Base-by-base conservation (phyloP, 2,329 filamentous ascomycete genomes). In the Xenosphaeropsis pyriputrescens region DNA sequence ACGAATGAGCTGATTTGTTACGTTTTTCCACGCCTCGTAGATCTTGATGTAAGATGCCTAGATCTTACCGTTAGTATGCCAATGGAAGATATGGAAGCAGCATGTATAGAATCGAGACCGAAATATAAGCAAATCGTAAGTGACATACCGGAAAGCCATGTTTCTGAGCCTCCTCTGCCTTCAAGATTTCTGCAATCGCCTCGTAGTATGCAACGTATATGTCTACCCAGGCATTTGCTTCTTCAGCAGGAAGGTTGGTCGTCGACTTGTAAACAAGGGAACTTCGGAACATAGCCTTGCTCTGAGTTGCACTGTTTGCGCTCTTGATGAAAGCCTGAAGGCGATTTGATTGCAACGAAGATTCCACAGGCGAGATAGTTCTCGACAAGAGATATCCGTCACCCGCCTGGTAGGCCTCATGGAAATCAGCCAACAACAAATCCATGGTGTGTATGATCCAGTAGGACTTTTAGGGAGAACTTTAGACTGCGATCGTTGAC, bases 1-100 rank as follows among this genome's bases (percentile, higher is more conserved):
- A 47, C 85, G 75, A 41, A 88, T 78, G 30, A 96, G 65, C 35
- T 68, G 65, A 44, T 80, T 82, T 34, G 82, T 75, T 43, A 96
- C 55, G 31, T 93, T 84, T 53, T 85, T 93, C 88, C 91, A 96
- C 9, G 77, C 64, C 43, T 86, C 80, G 53, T 94, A 98, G 0
- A 88, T 82, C 39, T 72, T 79, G n/a, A 70, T 70, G 78, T 84
- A 93, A 36, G 47, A 44, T 39, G 38, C 45, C 51, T 54, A 43
- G 5, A 32, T 5, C 3, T 6, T 13, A 32, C 3, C 12, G 5
- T 32, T 17, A 32, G 30, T 17, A 32, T 13, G n/a, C 8, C 7
- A 14, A 5, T 15, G 5, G 13, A 6, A 13, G n/a, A 8, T 32
- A 32, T 17, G 16, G n/a, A 29, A 29, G 9, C 29, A 29, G 29